Base-by-base conservation (phyloP, 768 basidiomycete genomes). In the Suillus sp. region DNA sequence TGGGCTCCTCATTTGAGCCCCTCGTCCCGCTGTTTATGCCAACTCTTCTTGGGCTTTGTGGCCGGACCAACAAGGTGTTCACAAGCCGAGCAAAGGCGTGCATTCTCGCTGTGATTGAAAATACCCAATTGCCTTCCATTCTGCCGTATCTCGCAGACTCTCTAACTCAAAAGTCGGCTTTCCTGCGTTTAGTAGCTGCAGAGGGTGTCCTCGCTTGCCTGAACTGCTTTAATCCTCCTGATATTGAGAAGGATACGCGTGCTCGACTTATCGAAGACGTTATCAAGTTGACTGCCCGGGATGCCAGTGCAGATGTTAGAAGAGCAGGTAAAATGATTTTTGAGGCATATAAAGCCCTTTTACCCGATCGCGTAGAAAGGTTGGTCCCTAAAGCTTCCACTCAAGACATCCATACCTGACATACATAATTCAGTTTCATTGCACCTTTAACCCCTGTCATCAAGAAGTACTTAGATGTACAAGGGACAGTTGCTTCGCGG, bases 51-150 rank as follows among this genome's bases (percentile, higher is more conserved):
- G 75, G 78, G 1, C 76, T 93, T 27, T 92, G 90, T 66, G 80
- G 85, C 20, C 85, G 91, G 25, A 82, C 92, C 22, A 94, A 90
- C 80, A 95, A 93, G 74, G 85, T 95, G 54, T 85, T 91, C 69
- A 76, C 87, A 67, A 82, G 80, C 48, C 88, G 92, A 37, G 88
- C 90, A 1, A 84, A 81, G 64, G 71, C 80, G 0, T 86, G 85
- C 67, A 82, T 93, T 48, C 71, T 83, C 47, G 70, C 80, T 27
- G 82, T 93, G 63, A 81, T 93, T 50, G 86, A 90, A 67, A 73
- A 81, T 53, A 89, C 91, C 0, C 91, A 90, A 64, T 81, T 88
- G 11, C 84, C 90, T 1, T 73, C 81, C 13, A 80, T 93, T 62
- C 75, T 93, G 4, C 77, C 88, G 0, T 82, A 86, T 67, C 80